phyloP scores from a whole-genome alignment of 192 early-diverging fungal genomes.

The Oehlia diaphana region DNA sequence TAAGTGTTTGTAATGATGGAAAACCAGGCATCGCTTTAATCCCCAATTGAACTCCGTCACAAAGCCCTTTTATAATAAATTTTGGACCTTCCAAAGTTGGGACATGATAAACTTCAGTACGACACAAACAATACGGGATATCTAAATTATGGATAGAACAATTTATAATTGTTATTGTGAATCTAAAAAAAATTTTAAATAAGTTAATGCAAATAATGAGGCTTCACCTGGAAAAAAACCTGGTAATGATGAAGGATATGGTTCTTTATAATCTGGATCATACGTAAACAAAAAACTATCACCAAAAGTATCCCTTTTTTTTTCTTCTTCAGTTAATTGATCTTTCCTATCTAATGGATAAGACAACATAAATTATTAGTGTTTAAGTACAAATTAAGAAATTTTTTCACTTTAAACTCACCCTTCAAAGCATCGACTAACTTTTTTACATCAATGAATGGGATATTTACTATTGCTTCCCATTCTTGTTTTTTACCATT shows the following conservation, averaged over 20 bases:
- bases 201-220: neutral
- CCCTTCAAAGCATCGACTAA: conserved; percentile 76
- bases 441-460: conserved; percentile 93
- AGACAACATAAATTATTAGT: neutral
- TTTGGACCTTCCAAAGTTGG: conserved; percentile 59
- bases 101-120: conserved; percentile 56
- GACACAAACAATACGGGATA: conserved; percentile 42
- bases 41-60: conserved; percentile 63
- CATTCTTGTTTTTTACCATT: conserved; percentile 99
- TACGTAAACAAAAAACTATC: conserved; percentile 68
- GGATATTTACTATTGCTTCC: conserved; percentile 98
- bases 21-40: conserved; percentile 76
- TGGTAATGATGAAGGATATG: conserved; percentile 63
- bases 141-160: neutral
- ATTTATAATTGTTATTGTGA: neutral
- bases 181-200: neutral
- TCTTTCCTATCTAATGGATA: conserved; percentile 52
- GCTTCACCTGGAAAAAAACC: conserved; percentile 69
- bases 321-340: conserved; percentile 59
- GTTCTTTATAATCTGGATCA: conserved; percentile 45
- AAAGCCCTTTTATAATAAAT: conserved; percentile 58
- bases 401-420: conserved; percentile 2
- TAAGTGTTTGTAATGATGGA: conserved; percentile 82
- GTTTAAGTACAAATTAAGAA: neutral
- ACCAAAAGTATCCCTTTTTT: conserved; percentile 57